Evolutionary conservation across 2,329 filamentous ascomycete genomes (phyloP).

Genomic region (Trichoderma koningiopsis): DNA sequence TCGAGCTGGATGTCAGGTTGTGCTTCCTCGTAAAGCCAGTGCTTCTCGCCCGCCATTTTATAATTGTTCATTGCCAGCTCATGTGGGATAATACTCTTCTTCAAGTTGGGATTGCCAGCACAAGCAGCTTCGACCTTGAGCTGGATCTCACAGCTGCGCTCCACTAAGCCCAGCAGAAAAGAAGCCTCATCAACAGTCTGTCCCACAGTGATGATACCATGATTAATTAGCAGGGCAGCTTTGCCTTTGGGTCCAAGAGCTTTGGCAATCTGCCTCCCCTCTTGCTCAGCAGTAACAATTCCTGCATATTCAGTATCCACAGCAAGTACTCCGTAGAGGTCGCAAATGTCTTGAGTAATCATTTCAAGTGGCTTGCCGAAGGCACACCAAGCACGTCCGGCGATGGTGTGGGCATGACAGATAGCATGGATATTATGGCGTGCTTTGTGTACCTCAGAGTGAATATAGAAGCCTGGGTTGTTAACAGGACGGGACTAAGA

Average conservation of each 20-base stretch:
- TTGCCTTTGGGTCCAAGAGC: conserved; percentile 61
- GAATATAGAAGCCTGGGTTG: conserved; percentile 69
- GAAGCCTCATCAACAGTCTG: conserved; percentile 73
- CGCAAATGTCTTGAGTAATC: conserved; percentile 68
- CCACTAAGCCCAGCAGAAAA: conserved; percentile 69
- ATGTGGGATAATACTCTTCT: conserved; percentile 46
- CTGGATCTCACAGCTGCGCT: conserved; percentile 69
- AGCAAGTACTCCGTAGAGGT: conserved; percentile 63
- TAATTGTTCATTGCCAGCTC: conserved; percentile 45
- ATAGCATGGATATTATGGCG: conserved; percentile 66
- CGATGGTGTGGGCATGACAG: conserved; percentile 68
- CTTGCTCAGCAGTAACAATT: conserved; percentile 60
- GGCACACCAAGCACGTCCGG: conserved; percentile 67
- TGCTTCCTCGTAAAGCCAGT: conserved; percentile 49
- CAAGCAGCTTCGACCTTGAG: conserved; percentile 66
- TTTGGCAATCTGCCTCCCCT: conserved; percentile 64
- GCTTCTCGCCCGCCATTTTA: conserved; percentile 49
- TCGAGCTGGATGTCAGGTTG: conserved; percentile 52
- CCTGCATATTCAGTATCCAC: conserved; percentile 62
- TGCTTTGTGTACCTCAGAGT: conserved; percentile 67
- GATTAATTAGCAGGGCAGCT: conserved; percentile 68
- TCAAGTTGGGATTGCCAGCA: conserved; percentile 45
- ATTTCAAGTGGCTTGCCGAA: conserved; percentile 69
- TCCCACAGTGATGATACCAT: conserved; percentile 72
- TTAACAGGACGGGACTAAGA: conserved; percentile 59